Percentiles rank a stretch among this genome's conserved stretches.
Evolutionary conservation across 208 protist species (phyloP).

Genomic region (Leishmania guyanensis): DNA sequence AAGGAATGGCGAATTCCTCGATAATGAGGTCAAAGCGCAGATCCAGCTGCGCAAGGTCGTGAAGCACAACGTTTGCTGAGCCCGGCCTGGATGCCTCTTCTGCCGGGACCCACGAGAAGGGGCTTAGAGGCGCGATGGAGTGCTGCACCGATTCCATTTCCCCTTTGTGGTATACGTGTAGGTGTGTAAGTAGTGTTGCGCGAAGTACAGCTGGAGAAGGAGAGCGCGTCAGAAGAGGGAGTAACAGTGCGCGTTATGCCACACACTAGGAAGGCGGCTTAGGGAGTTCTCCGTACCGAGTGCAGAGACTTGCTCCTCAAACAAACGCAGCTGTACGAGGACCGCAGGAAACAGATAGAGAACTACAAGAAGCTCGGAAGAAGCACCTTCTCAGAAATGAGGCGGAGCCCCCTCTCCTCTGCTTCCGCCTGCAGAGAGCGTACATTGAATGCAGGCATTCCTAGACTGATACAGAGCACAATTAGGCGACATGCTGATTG

Average conservation of each 20-base stretch:
- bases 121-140: conserved; percentile 59
- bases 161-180: not conserved
- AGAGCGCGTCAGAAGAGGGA: not conserved
- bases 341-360: not conserved
- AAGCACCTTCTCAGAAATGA: not conserved
- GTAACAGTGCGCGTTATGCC: not conserved
- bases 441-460: not conserved
- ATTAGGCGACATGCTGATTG: too few species aligned
- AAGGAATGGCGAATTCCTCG: conserved; percentile 51
- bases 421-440: not conserved
- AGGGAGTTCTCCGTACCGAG: not conserved
- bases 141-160: conserved; percentile 50
- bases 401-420: not conserved
- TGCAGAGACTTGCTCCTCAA: not conserved
- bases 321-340: not conserved
- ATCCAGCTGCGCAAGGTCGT: conserved; percentile 54
- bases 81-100: not conserved
- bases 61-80: conserved; percentile 31
- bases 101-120: conserved; percentile 65
- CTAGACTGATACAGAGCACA: not conserved
- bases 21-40: conserved; percentile 73
- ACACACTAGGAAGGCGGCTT: not conserved
- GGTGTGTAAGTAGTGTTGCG: not conserved
- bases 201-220: not conserved
- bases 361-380: not conserved